Base-by-base conservation (phyloP, 495 filamentous ascomycete species). In the Podospora anserina region DNA sequence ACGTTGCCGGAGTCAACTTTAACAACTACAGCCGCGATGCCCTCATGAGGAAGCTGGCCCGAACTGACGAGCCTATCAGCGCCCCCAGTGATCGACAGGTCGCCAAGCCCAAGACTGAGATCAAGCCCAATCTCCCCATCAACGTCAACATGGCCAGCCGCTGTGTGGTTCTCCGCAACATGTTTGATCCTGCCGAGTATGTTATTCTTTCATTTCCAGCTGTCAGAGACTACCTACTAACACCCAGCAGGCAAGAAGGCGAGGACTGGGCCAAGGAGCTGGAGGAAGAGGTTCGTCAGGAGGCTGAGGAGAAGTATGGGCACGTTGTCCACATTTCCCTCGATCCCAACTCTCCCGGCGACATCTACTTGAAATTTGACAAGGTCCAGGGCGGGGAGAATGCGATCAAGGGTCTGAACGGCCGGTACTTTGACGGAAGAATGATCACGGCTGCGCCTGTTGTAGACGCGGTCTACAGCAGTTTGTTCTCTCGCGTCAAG, bases 281-380 rank as follows among this genome's bases (percentile, higher is more conserved):
- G 69, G 93, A 97, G 83, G 91, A 94, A 76, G 96, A 99, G 74
- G 92, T 99, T 74, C 89, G 91, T 79, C 83, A 85, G 73, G 96
- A 99, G 84, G 97, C 95, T 78, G 92, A 96, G 81, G 85, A 89
- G 70, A 96, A 95, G 84, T 99, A 97, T 85, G 96, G 96, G 76
- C 91, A 93, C 77, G 93, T 99, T 77, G 93, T 97, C 82, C 96
- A 99, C 88, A 97, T 97, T 82, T 85, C 92, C 76, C 83, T 97
- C 83, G 94, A 97, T 86, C 87, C 92, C 70, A 97, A 95, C 79
- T 92, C 91, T 64, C 87, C 91, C 77, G 96, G 96, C 81, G 96
- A 98, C 75, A 94, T 99, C 75, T 99, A 97, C 80, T 87, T 98
- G 76, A 98, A 98, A 80, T 99, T 98, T 78, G 92, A 97, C 81